Percentiles rank a stretch among this genome's conserved stretches.
Evolutionary conservation across 495 filamentous ascomycete genomes (phyloP).

Genomic region (Ascodesmis nigricans): DNA sequence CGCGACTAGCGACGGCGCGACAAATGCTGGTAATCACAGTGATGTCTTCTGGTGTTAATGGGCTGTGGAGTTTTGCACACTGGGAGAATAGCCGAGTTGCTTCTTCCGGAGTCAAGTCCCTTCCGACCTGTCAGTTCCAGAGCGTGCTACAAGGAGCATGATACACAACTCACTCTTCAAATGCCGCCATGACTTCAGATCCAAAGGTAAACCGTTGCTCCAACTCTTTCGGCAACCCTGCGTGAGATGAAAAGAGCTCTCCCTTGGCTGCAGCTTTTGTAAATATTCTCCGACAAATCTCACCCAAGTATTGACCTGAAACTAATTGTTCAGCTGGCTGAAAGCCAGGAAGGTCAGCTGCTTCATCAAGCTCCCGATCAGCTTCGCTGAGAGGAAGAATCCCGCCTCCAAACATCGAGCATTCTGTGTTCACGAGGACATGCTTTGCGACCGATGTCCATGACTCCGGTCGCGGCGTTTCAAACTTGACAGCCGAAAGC

Average conservation of each 20-base stretch:
- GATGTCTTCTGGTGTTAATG: background rate
- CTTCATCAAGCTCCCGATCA: slow-evolving; percentile 31
- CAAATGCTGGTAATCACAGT: slow-evolving; percentile 9
- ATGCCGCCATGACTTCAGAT: background rate
- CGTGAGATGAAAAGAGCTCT: too few relatives aligned
- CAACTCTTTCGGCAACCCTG: too few relatives aligned
- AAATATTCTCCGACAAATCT: slow-evolving; percentile 52
- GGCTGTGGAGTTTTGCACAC: too few relatives aligned
- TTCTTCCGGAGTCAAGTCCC: too few relatives aligned
- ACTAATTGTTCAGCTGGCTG: slow-evolving; percentile 83
- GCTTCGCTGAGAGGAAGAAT: background rate
- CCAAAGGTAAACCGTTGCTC: background rate
- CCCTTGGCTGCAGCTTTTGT: slow-evolving; percentile 29
- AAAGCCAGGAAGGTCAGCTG: slow-evolving; percentile 52
- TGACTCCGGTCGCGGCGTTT: background rate
- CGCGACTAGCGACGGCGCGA: slow-evolving; percentile 13
- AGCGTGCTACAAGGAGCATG: background rate
- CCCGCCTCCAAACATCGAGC: slow-evolving; percentile 14
- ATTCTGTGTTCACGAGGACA: slow-evolving; percentile 64
- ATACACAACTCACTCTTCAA: background rate
- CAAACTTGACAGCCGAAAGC: background rate
- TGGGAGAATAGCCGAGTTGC: too few relatives aligned
- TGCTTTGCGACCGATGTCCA: background rate
- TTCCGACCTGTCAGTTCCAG: too few relatives aligned
- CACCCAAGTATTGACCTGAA: slow-evolving; percentile 59